These are phyloP conservation scores for Xylariaceae sp. DNA, from an alignment of 2,329 filamentous ascomycete genomes.

Conservation along the genomic window DNA sequence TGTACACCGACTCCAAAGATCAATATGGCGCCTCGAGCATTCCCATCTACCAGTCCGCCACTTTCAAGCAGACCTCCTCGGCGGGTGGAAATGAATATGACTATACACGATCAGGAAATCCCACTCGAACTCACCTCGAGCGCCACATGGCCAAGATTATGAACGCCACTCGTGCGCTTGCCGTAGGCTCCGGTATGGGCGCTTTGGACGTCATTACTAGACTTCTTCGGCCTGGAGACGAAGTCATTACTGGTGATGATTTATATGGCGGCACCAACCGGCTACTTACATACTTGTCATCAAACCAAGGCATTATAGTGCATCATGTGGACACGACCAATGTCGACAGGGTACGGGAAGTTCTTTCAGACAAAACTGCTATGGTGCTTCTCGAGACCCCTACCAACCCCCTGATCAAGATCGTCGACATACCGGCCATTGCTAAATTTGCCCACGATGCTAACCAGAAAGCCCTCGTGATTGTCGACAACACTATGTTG, in stretches of 20 bases:
- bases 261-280: constrained; percentile 95
- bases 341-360: constrained; percentile 70
- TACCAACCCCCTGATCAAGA: constrained; percentile 97
- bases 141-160: constrained; percentile 98
- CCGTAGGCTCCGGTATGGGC: constrained; percentile 96
- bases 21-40: constrained; percentile 97
- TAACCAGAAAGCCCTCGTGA: constrained; percentile 80
- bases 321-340: constrained; percentile 95
- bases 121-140: constrained; percentile 93
- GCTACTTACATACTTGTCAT: constrained; percentile 87
- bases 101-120: constrained; percentile 97
- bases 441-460: constrained; percentile 75
- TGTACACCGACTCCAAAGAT: constrained; percentile 94
- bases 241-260: constrained; percentile 96
- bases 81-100: constrained; percentile 89
- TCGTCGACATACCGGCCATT: constrained; percentile 88
- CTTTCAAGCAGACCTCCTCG: constrained; percentile 91
- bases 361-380: constrained; percentile 79
- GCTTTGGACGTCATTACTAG: constrained; percentile 95
- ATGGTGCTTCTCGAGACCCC: constrained; percentile 97
- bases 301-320: constrained; percentile 88
- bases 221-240: constrained; percentile 87
- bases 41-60: constrained; percentile 97
- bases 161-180: constrained; percentile 88
- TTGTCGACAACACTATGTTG: constrained; percentile 99